Percentiles rank a stretch among this genome's conserved stretches.
Conservation (phyloP, 2,329 filamentous ascomycete species). For the Paramyrothecium roridum region DNA sequence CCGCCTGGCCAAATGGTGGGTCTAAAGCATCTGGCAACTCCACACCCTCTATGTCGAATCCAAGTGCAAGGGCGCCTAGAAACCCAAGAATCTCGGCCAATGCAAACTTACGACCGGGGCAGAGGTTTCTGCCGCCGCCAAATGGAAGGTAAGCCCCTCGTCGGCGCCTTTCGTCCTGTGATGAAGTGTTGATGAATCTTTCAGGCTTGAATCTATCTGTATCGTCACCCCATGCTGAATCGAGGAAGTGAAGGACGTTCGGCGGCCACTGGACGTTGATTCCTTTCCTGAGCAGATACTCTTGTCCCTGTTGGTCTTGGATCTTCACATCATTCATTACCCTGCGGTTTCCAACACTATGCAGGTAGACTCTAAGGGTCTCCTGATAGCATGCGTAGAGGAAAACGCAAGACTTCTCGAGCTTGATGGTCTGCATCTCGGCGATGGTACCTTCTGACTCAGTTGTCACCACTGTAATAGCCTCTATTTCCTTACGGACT, state of each 20-base stretch:
- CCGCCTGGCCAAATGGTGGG: slow-evolving; percentile 3
- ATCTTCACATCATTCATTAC: slow-evolving; percentile 35
- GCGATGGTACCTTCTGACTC: slow-evolving; percentile 2
- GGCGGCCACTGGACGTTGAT: slow-evolving; percentile 18
- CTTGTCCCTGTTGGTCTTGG: slow-evolving; percentile 13
- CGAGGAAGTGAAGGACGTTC: slow-evolving; percentile 13
- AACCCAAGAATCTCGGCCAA: slow-evolving; percentile 21
- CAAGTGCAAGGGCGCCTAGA: background rate
- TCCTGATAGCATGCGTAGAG: slow-evolving; percentile 41
- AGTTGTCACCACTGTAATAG: slow-evolving; percentile 3
- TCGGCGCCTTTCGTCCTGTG: slow-evolving; percentile 14
- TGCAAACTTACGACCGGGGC: slow-evolving; percentile 27
- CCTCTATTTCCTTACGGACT: slow-evolving; percentile 25
- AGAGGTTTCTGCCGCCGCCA: slow-evolving; percentile 27
- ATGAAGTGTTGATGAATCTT: slow-evolving; percentile 13
- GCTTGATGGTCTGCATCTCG: slow-evolving; percentile 25
- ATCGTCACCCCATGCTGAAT: slow-evolving; percentile 16
- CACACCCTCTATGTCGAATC: slow-evolving; percentile 7
- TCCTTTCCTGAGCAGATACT: slow-evolving; percentile 21
- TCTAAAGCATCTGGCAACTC: slow-evolving; percentile 7
- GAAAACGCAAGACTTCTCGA: slow-evolving; percentile 36
- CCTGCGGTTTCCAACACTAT: slow-evolving; percentile 31
- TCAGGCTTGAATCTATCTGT: slow-evolving; percentile 13
- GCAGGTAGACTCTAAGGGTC: slow-evolving; percentile 34
- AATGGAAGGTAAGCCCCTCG: slow-evolving; percentile 24